A percentile compares a stretch with the other conserved stretches of the same genome.
phyloP scores from a whole-genome alignment of 164 flowering plant genomes.

The Umbilicus rupestris region DNA sequence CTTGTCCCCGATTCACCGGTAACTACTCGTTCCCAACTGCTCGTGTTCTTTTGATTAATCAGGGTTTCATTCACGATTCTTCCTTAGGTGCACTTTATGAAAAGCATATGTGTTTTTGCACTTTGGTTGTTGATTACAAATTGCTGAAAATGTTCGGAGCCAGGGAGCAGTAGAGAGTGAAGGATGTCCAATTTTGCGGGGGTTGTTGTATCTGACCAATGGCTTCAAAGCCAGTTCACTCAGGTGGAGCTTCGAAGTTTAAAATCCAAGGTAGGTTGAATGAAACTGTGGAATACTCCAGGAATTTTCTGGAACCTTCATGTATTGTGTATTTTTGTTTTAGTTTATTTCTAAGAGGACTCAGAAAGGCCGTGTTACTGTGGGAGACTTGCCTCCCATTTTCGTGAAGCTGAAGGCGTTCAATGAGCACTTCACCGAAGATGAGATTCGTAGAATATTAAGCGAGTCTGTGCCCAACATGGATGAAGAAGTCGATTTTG shows the following conservation, averaged over 20 bases:
- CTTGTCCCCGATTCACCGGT: no score
- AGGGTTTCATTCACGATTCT: no score
- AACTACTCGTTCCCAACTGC: no score
- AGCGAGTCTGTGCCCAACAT: constrained; percentile 34
- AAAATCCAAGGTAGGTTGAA: constrained; percentile 31
- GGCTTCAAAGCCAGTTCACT: constrained; percentile 61
- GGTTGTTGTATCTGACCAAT: constrained; percentile 52
- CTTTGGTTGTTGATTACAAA: no score
- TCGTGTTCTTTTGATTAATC: no score
- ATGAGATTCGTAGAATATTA: constrained; percentile 46
- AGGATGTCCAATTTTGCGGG: constrained; percentile 47
- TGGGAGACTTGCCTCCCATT: constrained; percentile 61
- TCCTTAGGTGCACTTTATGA: no score
- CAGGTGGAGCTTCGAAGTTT: constrained; percentile 59
- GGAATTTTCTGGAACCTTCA: no score
- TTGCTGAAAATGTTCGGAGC: background rate
- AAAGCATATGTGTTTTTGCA: no score
- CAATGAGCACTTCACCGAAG: constrained; percentile 35
- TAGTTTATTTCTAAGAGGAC: constrained; percentile 45
- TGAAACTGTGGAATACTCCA: background rate
- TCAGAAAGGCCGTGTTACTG: constrained; percentile 35
- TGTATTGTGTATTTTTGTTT: constrained; percentile 1
- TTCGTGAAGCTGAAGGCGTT: constrained; percentile 54
- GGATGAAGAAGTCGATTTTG: constrained; percentile 59
- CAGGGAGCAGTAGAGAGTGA: background rate